These are phyloP conservation scores for Leptodontidium sp. DNA, from an alignment of 2,329 filamentous ascomycete genomes.

Conservation along the genomic window DNA sequence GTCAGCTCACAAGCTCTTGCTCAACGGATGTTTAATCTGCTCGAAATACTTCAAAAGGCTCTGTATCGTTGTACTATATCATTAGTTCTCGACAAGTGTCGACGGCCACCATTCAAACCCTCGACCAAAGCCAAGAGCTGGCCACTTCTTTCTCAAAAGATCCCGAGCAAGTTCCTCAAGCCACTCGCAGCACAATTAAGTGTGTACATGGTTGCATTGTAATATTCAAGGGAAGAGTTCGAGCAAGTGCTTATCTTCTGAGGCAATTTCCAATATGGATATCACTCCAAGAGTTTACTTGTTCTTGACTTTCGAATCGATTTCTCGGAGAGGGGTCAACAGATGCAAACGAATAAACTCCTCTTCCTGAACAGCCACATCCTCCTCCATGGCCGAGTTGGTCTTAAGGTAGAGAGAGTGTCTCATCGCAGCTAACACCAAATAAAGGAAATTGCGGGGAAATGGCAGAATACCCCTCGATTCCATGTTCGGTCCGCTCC, in stretches of 20 bases:
- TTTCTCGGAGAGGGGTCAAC: no score
- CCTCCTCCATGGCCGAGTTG: neutral
- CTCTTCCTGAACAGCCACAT: no score
- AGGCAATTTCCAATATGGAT: neutral
- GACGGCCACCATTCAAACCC: no score
- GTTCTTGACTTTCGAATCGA: no score
- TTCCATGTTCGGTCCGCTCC: conserved; percentile 11
- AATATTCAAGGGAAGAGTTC: neutral
- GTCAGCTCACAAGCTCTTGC: neutral
- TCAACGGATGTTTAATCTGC: neutral
- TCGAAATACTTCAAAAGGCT: neutral
- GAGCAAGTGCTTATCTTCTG: neutral
- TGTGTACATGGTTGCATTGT: no score
- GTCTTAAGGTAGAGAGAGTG: neutral
- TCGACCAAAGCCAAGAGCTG: no score
- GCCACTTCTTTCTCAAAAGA: no score
- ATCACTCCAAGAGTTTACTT: neutral
- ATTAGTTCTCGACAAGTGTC: no score
- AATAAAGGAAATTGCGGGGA: neutral
- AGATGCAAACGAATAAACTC: no score
- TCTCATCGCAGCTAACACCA: neutral
- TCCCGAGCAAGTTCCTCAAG: no score
- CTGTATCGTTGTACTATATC: no score
- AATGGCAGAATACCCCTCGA: neutral
- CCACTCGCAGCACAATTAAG: no score